Base-by-base conservation (phyloP, 441 rosid species). In the Cnidoscolus chayamansa region DNA sequence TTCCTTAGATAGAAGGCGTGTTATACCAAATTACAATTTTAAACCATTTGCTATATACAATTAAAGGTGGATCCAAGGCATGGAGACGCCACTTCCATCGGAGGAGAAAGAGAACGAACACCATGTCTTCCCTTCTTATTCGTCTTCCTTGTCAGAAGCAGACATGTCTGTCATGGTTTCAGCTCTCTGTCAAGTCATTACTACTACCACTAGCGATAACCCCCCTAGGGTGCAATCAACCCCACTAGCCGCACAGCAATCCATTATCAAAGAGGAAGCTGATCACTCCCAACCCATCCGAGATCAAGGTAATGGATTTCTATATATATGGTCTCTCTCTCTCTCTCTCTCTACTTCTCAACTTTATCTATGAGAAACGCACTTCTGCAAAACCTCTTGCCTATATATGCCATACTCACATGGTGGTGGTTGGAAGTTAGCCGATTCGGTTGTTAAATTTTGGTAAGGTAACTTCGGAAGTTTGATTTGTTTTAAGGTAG, bases 11-110 rank as follows among this genome's bases (percentile, higher is more conserved):
- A 40, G 45, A 5, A 40, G 45, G 45, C 45, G 45, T 40, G 7
- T 40, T 40, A 40, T 25, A 25, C 25, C 25, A 25, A 25, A 25
- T 25, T 25, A 25, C 25, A 25, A 25, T 25, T 25, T 25, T 25
- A 25, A 25, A 25, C 25, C 25, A 25, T 25, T 25, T 25, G 25
- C 25, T 25, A 25, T 5, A 40, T 40, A 40, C 45, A 40, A 40
- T 40, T 40, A 40, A 93, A 86, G 79, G 98, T 91, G 98, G 97
- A 93, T 93, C 96, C 86, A 57, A 79, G 94, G 84, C 85, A 93
- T 93, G 98, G 98, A 81, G 83, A 84, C 91, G 80, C 84, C 89
- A 68, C 86, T 86, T 85, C 92, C 90, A 82, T 71, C 78, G 80
- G 90, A 84, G 87, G 87, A 85, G 83, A 84, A 80, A 71, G 83